Base-by-base conservation (phyloP, 441 rosid genomes). In the Gossypium aridum region DNA sequence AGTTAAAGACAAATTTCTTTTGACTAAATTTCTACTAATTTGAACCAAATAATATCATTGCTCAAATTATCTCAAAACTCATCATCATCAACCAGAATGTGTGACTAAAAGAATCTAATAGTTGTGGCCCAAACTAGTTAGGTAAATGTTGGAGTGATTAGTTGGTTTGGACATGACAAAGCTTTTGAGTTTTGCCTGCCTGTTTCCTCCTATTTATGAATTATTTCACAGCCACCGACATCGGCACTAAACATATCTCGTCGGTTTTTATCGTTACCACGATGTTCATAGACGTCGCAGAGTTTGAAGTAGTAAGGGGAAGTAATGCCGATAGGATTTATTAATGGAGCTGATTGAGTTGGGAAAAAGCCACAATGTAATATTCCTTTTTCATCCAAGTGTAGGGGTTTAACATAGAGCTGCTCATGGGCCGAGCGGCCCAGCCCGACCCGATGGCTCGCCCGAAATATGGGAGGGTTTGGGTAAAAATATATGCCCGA, bases 101-200 rank as follows among this genome's bases (percentile, higher is more conserved):
- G 31, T 19, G 31, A 20, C 12, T 19, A 64, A 64, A 64, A 37
- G 25, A 64, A 64, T 14, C 28, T 39, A 66, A 7, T 66, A 20
- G 22, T 66, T 43, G 70, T 43, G 55, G 70, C 10, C 70, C 26
- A 65, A 43, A 65, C 31, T 65, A 2, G 54, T 65, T 65, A 43
- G 70, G 54, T 20, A 65, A 39, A 39, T 65, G 70, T 65, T 45
- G 70, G 34, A 22, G 31, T 66, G 31, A 5, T 22, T 43, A 22
- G 19, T 45, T 5, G 34, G 56, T 45, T 43, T 22, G 19, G 31
- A 66, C 13, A 47, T 43, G 55, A 66, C 55, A 65, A 6, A 43
- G 43, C 10, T 39, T 3, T 26, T 5, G 39, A 34, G 14, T 1
- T 59, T 20, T 23, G 17, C 49, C 12, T 2, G 10, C 7, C 17